phyloP scores from a whole-genome alignment of 108 stramenopile genomes.

The Mediolabrus comicus region DNA sequence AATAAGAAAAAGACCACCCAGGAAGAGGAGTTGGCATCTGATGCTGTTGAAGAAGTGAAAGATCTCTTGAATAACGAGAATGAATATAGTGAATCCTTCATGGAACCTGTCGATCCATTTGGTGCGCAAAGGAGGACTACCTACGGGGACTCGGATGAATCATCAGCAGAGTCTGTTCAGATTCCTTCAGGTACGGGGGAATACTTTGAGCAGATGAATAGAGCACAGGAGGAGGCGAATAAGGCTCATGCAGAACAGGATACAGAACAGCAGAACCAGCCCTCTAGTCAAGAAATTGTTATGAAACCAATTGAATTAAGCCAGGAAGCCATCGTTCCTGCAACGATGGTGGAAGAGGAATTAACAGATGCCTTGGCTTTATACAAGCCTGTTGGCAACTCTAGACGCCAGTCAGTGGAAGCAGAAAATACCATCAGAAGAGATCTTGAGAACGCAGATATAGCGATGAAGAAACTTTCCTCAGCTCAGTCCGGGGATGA shows the following conservation, averaged over 20 bases:
- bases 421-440: constrained; percentile 8
- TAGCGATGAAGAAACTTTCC: constrained; percentile 1
- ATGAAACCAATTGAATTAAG: background rate
- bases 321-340: background rate
- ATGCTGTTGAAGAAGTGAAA: background rate
- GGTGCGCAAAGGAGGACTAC: background rate
- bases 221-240: background rate
- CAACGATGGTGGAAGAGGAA: background rate
- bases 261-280: background rate
- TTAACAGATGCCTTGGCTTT: background rate
- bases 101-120: constrained; percentile 5
- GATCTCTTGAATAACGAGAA: constrained; percentile 1
- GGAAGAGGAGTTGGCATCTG: constrained; percentile 3
- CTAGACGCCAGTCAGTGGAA: background rate
- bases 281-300: background rate
- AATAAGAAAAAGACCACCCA: constrained; percentile 4
- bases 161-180: constrained; percentile 22
- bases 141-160: constrained; percentile 23
- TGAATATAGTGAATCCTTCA: background rate
- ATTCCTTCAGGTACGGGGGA: constrained; percentile 25
- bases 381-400: background rate
- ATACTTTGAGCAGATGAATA: constrained; percentile 21
- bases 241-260: background rate
- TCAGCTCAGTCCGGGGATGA: background rate
- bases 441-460: constrained; percentile 10